phyloP scores from a whole-genome alignment of 208 protist genomes.

The Naegleria gruberi region DNA sequence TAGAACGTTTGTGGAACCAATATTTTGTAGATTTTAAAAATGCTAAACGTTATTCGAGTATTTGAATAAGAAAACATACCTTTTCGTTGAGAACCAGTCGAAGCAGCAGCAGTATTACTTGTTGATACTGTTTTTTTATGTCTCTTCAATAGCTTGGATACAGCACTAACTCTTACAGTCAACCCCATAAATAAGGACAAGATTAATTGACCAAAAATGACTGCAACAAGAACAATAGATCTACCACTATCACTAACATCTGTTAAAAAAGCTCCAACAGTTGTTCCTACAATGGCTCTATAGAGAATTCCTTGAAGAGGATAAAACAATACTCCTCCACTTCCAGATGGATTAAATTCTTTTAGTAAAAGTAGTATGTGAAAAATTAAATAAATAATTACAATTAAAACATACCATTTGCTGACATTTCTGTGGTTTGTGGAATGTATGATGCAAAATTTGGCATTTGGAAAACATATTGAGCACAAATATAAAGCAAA shows the following conservation, averaged over 20 bases:
- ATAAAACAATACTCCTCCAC: not conserved
- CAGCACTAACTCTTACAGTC: not conserved
- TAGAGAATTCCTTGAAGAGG: not conserved
- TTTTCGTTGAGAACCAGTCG: too few relatives aligned
- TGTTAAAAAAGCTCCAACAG: not conserved
- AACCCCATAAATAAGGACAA: not conserved
- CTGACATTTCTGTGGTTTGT: not conserved
- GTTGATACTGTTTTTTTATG: not conserved
- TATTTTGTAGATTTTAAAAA: too few relatives aligned
- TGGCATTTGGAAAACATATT: not conserved
- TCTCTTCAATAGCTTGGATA: not conserved
- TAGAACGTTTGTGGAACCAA: too few relatives aligned
- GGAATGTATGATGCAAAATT: not conserved
- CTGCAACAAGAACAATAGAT: not conserved
- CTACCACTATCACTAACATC: not conserved
- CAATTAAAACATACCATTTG: not conserved
- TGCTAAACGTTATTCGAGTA: too few relatives aligned
- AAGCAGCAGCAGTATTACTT: too few relatives aligned
- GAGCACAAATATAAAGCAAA: not conserved
- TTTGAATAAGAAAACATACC: too few relatives aligned
- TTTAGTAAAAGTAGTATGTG: not conserved
- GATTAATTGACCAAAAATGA: constrained; percentile 7
- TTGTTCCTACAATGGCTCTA: not conserved
- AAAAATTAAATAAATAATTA: too few relatives aligned
- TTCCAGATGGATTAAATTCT: not conserved